Evolutionary conservation across 495 filamentous ascomycete genomes (phyloP).

Genomic region (Penicillium robsamsonii): DNA sequence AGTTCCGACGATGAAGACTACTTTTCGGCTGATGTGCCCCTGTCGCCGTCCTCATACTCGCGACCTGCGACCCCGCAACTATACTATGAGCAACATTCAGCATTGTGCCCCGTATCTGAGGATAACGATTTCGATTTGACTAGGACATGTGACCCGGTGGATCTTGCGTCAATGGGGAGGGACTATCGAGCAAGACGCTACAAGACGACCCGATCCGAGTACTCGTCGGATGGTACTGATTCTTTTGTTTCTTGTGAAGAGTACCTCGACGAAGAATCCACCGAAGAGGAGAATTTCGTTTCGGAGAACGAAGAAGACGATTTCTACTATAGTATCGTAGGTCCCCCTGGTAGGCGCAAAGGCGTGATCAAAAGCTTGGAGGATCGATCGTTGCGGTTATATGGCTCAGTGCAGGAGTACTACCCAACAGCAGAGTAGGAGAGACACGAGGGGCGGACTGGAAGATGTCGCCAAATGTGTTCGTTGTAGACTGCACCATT

Average conservation of each 20-base stretch:
- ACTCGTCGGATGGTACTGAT: background rate
- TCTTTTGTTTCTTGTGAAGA: slow-evolving; percentile 2
- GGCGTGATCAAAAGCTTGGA: background rate
- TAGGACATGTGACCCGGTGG: slow-evolving; percentile 19
- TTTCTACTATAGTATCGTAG: background rate
- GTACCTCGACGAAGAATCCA: background rate
- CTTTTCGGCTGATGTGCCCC: background rate
- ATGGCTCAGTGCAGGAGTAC: background rate
- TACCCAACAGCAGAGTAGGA: background rate
- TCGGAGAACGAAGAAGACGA: background rate
- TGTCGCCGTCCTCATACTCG: background rate
- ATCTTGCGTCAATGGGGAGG: background rate
- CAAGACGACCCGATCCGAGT: background rate
- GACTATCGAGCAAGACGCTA: slow-evolving; percentile 9
- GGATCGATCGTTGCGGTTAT: background rate
- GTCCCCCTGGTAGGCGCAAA: background rate
- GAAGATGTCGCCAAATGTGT: background rate
- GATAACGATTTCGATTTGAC: slow-evolving; percentile 15
- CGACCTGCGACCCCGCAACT: slow-evolving; percentile 2
- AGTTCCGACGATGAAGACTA: background rate
- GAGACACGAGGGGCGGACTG: background rate
- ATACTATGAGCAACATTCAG: background rate
- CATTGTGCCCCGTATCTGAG: background rate
- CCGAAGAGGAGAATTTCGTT: background rate
- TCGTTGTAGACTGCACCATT: background rate